A percentile compares a stretch with the other conserved stretches of the same genome.
Conservation (phyloP, 2,329 filamentous ascomycete species). For the Alternaria brassicae region DNA sequence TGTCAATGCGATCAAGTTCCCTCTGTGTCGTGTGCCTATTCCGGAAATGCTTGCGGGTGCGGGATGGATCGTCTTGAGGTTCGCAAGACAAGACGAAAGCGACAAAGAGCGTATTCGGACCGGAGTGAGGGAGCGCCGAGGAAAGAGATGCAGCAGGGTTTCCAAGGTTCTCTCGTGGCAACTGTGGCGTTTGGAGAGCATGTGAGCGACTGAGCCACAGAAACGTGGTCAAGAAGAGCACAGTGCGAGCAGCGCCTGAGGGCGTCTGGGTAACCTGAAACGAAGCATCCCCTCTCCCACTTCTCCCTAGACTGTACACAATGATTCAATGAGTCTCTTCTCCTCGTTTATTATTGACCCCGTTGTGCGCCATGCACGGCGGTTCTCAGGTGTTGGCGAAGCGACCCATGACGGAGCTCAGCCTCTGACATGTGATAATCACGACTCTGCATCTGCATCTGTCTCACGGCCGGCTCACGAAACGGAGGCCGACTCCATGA, state of each 20-base stretch:
- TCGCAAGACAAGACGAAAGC: conserved; percentile 11
- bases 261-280: background rate
- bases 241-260: conserved; percentile 18
- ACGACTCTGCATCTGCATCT: conserved; percentile 9
- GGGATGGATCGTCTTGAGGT: background rate
- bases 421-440: conserved; percentile 41
- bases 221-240: conserved; percentile 16
- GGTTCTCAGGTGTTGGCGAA: conserved; percentile 43
- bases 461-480: conserved; percentile 15
- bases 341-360: conserved; percentile 52
- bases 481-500: conserved; percentile 12
- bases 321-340: conserved; percentile 50
- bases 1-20: background rate
- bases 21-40: conserved; percentile 5
- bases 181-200: conserved; percentile 17
- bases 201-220: conserved; percentile 18
- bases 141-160: background rate
- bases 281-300: background rate
- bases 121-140: conserved; percentile 4
- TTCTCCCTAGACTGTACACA: background rate
- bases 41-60: conserved; percentile 14
- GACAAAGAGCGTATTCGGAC: conserved; percentile 8
- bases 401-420: conserved; percentile 23
- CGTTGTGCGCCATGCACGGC: conserved; percentile 50
- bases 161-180: conserved; percentile 5